A percentile compares a stretch with the other conserved stretches of the same genome.
These are phyloP conservation scores for Salicornia ramosissima DNA, from an alignment of 148 eudicot species.

Conservation along the genomic window DNA sequence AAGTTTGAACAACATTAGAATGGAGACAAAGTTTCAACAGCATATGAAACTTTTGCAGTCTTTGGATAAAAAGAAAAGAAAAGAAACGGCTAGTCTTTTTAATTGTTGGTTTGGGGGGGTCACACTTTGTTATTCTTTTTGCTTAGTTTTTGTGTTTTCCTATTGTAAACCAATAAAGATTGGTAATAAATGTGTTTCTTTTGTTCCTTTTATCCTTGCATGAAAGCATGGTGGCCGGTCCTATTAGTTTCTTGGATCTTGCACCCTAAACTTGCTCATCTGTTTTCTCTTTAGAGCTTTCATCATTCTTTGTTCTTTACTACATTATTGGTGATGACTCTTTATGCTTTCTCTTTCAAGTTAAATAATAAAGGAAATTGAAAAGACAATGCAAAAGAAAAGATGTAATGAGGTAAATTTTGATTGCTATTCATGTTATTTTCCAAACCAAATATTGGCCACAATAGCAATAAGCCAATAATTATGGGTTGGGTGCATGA, in stretches of 20 bases:
- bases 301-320: not conserved
- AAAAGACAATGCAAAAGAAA: not conserved
- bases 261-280: constrained; percentile 12
- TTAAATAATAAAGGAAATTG: not conserved
- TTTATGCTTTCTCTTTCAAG: not conserved
- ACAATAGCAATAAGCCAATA: no score
- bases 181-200: not conserved
- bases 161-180: not conserved
- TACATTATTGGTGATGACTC: not conserved
- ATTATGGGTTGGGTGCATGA: no score
- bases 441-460: no score
- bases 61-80: constrained; percentile 18
- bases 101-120: constrained; percentile 29
- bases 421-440: no score
- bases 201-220: constrained; percentile 20
- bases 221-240: constrained; percentile 47
- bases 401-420: no score
- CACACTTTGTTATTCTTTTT: constrained; percentile 34
- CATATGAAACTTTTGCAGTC: constrained; percentile 53
- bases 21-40: constrained; percentile 74
- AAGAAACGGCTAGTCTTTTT: constrained; percentile 37
- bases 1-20: constrained; percentile 17
- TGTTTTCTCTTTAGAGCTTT: not conserved
- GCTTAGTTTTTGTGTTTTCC: constrained; percentile 22
- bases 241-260: constrained; percentile 50